Base-by-base conservation (phyloP, 495 filamentous ascomycete species). In the Annulohypoxylon stygium region DNA sequence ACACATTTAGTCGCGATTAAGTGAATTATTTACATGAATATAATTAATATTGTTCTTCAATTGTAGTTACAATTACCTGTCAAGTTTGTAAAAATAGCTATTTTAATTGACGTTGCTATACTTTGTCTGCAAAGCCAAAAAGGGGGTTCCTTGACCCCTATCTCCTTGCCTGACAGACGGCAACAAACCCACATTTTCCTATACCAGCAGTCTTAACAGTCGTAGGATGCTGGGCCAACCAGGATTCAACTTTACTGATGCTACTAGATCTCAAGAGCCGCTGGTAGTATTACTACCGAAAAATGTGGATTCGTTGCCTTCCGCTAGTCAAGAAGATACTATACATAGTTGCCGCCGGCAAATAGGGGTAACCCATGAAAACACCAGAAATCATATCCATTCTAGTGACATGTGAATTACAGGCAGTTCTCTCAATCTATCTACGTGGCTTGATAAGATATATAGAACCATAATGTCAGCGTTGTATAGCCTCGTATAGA, bases 401-500 rank as follows among this genome's bases (percentile, higher is more conserved):
- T 26, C 30, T 26, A 51, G 48, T 26, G 48, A 23, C 18, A 25
- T 51, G 16, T 26, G 23, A 26, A 25, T 20, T 26, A 26, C 20
- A 26, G 18, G 23, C 48, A 26, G 48, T 23, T 33, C 9, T 8
- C 11, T 16, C 14, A 14, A 30, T 30, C 3, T 30, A 54, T 54
- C 25, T n/a, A 30, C 6, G 25, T 33, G 25, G n/a, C 11, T 11
- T 51, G 25, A 54, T 54, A 54, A 14, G 48, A 51, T 12, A 7
- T 25, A 11, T 8, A 2, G 18, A 33, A 14, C 23, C 50, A 33
- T 25, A 33, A 10, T n/a, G 1, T 54, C 11, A 54, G 10, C 25
- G 50, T 14, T 33, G 50, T 33, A 33, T 16, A 30, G 50, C 25
- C 12, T 54, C 23, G 25, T 54, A 51, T 51, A 51, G 48, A 51